Conservation (phyloP, 352 stramenopile species). For the Sclerospora graminicola region DNA sequence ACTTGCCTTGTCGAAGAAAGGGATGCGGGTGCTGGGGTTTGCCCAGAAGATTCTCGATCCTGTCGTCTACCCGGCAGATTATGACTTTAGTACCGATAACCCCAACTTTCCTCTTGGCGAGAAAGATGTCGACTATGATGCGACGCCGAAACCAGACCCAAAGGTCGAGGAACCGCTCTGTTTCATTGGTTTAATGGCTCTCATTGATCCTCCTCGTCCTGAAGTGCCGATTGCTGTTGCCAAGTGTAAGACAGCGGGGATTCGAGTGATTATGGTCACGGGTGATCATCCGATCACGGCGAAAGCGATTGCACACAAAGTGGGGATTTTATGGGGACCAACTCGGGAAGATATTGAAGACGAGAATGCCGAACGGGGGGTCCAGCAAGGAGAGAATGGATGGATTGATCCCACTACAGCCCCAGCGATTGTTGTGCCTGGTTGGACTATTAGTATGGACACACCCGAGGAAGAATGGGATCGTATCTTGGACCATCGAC, state of each 20-base stretch:
- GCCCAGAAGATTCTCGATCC: constrained; percentile 50
- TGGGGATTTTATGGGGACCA: too few relatives aligned
- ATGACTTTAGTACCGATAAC: constrained; percentile 63
- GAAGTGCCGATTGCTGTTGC: constrained; percentile 85
- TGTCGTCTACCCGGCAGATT: constrained; percentile 32
- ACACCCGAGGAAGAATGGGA: too few relatives aligned
- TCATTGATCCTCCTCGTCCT: constrained; percentile 92
- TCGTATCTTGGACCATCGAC: too few relatives aligned
- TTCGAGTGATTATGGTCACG: constrained; percentile 88
- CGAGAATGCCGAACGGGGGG: too few relatives aligned
- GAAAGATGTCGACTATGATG: constrained; percentile 73
- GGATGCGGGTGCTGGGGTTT: constrained; percentile 58
- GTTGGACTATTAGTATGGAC: too few relatives aligned
- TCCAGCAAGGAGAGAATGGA: too few relatives aligned
- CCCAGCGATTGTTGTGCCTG: too few relatives aligned
- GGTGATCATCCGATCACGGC: constrained; percentile 93
- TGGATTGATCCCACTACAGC: constrained; percentile 64
- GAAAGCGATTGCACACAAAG: constrained; percentile 85
- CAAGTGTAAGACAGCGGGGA: too few relatives aligned
- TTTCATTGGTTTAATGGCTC: constrained; percentile 92
- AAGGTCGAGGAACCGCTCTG: constrained; percentile 72
- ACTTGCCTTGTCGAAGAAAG: constrained; percentile 50
- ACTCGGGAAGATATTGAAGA: too few relatives aligned
- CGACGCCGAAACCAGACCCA: constrained; percentile 14
- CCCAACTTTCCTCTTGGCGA: constrained; percentile 74